A percentile compares a stretch with the other conserved stretches of the same genome.
Evolutionary conservation across 768 basidiomycete genomes (phyloP).

Genomic region (Hygrophoropsis aurantiaca): DNA sequence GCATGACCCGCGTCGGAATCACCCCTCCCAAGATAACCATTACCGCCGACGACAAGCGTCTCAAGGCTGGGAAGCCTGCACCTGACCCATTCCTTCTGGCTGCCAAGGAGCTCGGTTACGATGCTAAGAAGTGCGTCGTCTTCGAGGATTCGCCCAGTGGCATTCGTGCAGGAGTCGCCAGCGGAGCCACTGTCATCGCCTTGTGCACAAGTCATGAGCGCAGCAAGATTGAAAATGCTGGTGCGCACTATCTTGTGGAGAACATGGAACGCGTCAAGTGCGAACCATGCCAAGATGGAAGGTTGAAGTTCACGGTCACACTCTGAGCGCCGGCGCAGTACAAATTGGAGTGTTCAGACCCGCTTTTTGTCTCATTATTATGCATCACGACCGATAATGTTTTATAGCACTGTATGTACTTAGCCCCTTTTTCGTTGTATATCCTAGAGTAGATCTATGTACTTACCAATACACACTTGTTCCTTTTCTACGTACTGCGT

Average conservation of each 20-base stretch:
- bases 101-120: conserved; percentile 55
- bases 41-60: conserved; percentile 73
- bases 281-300: conserved; percentile 37
- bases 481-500: too few species aligned
- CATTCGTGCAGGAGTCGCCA: conserved; percentile 68
- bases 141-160: conserved; percentile 74
- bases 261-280: conserved; percentile 52
- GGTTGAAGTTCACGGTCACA: conserved; percentile 44
- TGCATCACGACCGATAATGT: too few species aligned
- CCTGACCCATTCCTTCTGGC: conserved; percentile 67
- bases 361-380: too few species aligned
- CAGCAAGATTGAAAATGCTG: conserved; percentile 50
- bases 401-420: too few species aligned
- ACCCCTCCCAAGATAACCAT: conserved; percentile 66
- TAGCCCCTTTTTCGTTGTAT: too few species aligned
- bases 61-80: conserved; percentile 64
- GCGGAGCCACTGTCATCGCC: conserved; percentile 72
- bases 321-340: too few species aligned
- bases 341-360: too few species aligned
- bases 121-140: conserved; percentile 64
- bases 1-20: conserved; percentile 70
- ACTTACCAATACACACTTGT: too few species aligned
- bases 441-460: too few species aligned
- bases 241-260: conserved; percentile 56
- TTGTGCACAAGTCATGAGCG: conserved; percentile 72